A percentile compares a stretch with the other conserved stretches of the same genome.
phyloP scores from a whole-genome alignment of 1,139 yeast genomes.

The Blastobotrys illinoisensis region DNA sequence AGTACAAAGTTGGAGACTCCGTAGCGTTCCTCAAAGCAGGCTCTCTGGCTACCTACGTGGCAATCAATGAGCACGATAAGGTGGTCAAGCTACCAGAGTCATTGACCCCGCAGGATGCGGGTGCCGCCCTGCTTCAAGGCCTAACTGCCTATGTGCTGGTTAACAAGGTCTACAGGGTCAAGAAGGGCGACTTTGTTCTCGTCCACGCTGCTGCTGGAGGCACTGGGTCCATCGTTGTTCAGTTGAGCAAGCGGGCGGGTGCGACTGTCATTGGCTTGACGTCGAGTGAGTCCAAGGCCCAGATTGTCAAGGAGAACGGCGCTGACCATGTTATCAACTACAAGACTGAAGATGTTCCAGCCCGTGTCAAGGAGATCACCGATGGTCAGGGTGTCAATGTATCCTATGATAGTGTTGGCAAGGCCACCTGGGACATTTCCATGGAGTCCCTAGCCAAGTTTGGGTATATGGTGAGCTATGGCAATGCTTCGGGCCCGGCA shows the following conservation, averaged over 20 bases:
- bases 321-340: constrained; percentile 70
- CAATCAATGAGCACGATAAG: constrained; percentile 25
- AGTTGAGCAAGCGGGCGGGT: constrained; percentile 55
- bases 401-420: constrained; percentile 77
- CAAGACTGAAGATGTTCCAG: constrained; percentile 50
- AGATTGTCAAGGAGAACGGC: constrained; percentile 57
- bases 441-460: constrained; percentile 57
- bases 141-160: constrained; percentile 71
- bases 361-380: constrained; percentile 61
- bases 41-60: constrained; percentile 71
- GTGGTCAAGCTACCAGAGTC: constrained; percentile 45
- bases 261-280: constrained; percentile 83
- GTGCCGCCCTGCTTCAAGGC: constrained; percentile 63
- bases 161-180: constrained; percentile 58
- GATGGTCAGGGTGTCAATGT: constrained; percentile 67
- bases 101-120: constrained; percentile 47
- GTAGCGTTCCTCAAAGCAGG: constrained; percentile 49
- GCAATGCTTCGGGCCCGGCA: constrained; percentile 84
- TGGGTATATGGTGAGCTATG: constrained; percentile 72
- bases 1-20: constrained; percentile 63
- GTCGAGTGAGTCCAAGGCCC: constrained; percentile 53
- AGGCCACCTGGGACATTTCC: constrained; percentile 65
- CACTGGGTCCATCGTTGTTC: constrained; percentile 67
- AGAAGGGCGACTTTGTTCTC: constrained; percentile 62
- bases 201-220: constrained; percentile 97